phyloP scores from a whole-genome alignment of 164 flowering plant species.

The grape (Vitis vinifera) region DNA sequence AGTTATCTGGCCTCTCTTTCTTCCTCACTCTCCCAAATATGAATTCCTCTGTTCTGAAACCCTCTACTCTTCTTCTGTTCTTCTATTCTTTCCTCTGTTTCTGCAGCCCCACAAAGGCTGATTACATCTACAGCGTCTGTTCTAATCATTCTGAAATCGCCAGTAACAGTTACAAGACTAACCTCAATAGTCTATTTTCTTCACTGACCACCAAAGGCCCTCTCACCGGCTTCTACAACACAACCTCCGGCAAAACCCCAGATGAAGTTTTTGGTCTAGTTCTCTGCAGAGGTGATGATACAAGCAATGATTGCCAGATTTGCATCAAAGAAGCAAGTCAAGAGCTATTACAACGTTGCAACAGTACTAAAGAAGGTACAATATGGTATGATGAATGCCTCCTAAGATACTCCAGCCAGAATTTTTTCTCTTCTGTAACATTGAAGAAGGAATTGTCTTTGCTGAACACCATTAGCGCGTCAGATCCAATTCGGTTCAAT shows the following conservation, averaged over 20 bases:
- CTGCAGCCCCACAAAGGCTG: too few species aligned
- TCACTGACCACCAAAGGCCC: neutral
- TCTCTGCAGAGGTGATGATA: slow-evolving; percentile 22
- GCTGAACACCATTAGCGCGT: neutral
- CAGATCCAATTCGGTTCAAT: too few species aligned
- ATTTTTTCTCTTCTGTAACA: neutral
- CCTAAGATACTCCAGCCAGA: neutral
- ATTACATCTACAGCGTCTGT: neutral
- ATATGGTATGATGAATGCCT: slow-evolving; percentile 22
- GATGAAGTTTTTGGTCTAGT: slow-evolving; percentile 11
- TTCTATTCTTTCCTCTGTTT: too few species aligned
- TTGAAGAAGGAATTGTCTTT: neutral
- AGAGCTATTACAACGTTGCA: slow-evolving; percentile 7
- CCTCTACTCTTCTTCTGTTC: too few species aligned
- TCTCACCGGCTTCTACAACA: neutral
- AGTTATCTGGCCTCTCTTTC: too few species aligned
- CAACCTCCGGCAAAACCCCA: neutral
- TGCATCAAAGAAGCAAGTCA: slow-evolving; percentile 11
- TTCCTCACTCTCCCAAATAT: too few species aligned
- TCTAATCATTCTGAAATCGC: neutral
- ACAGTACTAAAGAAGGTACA: slow-evolving; percentile 2
- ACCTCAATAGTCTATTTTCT: neutral
- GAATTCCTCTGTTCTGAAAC: too few species aligned
- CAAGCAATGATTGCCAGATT: slow-evolving; percentile 3
- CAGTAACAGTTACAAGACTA: neutral